These are phyloP conservation scores for Neurospora terricola DNA, from an alignment of 495 filamentous ascomycete species.

Conservation along the genomic window DNA sequence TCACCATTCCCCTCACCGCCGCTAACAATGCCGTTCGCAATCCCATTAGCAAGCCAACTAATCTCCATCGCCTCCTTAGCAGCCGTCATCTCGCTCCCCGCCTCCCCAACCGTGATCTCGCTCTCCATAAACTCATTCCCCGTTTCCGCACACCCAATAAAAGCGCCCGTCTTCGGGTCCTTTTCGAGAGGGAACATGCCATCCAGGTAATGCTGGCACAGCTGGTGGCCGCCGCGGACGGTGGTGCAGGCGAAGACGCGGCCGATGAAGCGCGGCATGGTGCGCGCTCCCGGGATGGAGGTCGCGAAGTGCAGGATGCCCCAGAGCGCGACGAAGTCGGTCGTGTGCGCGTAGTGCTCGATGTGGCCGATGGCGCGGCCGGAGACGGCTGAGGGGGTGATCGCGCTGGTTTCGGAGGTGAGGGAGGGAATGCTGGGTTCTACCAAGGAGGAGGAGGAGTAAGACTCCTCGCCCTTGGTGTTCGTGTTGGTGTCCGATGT, in stretches of 20 bases:
- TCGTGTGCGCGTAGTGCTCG: constrained; percentile 75
- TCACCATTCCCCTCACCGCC: constrained; percentile 9
- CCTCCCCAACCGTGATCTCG: constrained; percentile 31
- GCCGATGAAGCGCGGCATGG: constrained; percentile 58
- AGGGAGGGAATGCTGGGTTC: constrained; percentile 2
- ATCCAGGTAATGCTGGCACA: constrained; percentile 74
- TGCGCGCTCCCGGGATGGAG: constrained; percentile 21
- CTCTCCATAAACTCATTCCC: constrained; percentile 49
- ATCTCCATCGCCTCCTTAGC: constrained; percentile 30
- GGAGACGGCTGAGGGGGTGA: constrained; percentile 12
- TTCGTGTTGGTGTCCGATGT: background rate
- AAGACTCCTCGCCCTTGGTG: background rate
- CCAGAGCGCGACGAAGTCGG: constrained; percentile 67
- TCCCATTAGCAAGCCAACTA: constrained; percentile 15
- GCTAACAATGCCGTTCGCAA: constrained; percentile 1
- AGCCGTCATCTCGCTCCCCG: constrained; percentile 27
- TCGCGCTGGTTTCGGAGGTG: constrained; percentile 8
- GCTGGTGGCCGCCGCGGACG: constrained; percentile 53
- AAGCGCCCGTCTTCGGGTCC: constrained; percentile 17
- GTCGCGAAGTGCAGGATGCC: constrained; percentile 62
- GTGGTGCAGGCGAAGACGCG: constrained; percentile 59
- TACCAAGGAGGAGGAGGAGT: constrained; percentile 1
- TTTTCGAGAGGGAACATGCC: constrained; percentile 59
- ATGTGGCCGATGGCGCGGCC: constrained; percentile 56
- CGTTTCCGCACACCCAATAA: constrained; percentile 20